These are phyloP conservation scores for Bodo saltans DNA, from an alignment of 78 protist species.

Conservation along the genomic window DNA sequence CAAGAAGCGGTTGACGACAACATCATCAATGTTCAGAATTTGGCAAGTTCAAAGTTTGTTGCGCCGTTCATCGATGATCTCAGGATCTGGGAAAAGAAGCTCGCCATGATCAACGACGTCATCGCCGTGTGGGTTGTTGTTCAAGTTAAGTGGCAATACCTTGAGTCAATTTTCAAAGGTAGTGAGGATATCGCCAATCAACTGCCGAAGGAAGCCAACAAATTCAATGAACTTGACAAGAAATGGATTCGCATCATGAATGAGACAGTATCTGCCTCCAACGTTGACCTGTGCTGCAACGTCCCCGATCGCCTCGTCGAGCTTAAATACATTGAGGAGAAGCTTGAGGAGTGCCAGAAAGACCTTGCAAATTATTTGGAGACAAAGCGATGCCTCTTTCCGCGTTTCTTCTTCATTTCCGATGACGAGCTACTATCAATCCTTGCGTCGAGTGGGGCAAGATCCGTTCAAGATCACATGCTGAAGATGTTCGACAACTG, in stretches of 20 bases:
- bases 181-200: constrained; percentile 85
- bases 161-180: constrained; percentile 81
- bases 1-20: constrained; percentile 63
- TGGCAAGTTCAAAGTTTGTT: constrained; percentile 56
- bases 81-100: constrained; percentile 70
- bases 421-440: constrained; percentile 88
- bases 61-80: constrained; percentile 52
- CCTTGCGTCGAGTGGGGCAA: constrained; percentile 62
- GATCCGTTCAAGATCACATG: constrained; percentile 79
- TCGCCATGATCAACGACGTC: constrained; percentile 62
- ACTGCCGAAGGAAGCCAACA: constrained; percentile 84
- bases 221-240: constrained; percentile 68
- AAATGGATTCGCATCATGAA: constrained; percentile 62
- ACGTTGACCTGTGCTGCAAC: constrained; percentile 55
- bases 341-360: constrained; percentile 76
- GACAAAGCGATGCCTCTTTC: constrained; percentile 77
- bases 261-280: constrained; percentile 45
- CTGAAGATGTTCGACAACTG: constrained; percentile 79
- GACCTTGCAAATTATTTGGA: constrained; percentile 76
- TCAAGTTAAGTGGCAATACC: constrained; percentile 79
- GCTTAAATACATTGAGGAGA: constrained; percentile 39
- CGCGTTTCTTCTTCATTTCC: constrained; percentile 91
- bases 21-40: constrained; percentile 56
- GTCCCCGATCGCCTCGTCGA: constrained; percentile 53
- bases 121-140: constrained; percentile 70